Evolutionary conservation across 306 rosid species (phyloP).

Genomic region (Neltuma alba): DNA sequence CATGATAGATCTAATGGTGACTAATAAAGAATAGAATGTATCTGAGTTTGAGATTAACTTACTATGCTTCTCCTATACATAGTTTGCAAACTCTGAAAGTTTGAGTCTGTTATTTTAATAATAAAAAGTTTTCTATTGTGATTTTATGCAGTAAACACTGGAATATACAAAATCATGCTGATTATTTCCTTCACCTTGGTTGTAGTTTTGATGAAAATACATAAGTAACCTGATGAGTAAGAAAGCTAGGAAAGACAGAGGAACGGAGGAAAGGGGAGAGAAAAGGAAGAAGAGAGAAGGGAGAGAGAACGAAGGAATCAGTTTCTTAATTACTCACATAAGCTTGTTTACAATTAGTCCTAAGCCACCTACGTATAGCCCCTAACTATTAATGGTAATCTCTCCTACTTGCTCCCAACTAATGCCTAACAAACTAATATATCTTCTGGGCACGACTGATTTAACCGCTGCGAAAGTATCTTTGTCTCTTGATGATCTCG

Average conservation of each 20-base stretch:
- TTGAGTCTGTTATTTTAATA: not conserved
- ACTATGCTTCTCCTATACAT: not conserved
- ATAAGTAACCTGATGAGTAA: not conserved
- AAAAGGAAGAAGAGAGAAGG: not conserved
- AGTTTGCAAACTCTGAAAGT: slow-evolving; percentile 8
- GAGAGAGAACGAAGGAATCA: not conserved
- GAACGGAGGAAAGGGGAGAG: not conserved
- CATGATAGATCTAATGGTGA: slow-evolving; percentile 16
- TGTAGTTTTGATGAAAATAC: slow-evolving; percentile 9
- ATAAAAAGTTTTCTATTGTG: not conserved
- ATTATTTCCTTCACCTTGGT: slow-evolving; percentile 16
- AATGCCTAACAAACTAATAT: too few species aligned
- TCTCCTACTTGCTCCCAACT: not conserved
- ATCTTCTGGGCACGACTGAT: too few species aligned
- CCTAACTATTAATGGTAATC: not conserved
- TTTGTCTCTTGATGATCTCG: slow-evolving; percentile 1
- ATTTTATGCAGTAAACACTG: slow-evolving; percentile 11
- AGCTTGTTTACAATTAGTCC: not conserved
- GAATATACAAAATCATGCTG: slow-evolving; percentile 9
- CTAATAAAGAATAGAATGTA: slow-evolving; percentile 1
- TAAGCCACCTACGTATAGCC: not conserved
- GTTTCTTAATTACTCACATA: not conserved
- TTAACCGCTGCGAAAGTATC: slow-evolving; percentile 7
- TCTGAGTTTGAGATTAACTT: slow-evolving; percentile 17
- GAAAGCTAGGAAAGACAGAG: not conserved